Base-by-base conservation (phyloP, 371 early-diverging fungal genomes). In the Cokeromyces recurvatus region DNA sequence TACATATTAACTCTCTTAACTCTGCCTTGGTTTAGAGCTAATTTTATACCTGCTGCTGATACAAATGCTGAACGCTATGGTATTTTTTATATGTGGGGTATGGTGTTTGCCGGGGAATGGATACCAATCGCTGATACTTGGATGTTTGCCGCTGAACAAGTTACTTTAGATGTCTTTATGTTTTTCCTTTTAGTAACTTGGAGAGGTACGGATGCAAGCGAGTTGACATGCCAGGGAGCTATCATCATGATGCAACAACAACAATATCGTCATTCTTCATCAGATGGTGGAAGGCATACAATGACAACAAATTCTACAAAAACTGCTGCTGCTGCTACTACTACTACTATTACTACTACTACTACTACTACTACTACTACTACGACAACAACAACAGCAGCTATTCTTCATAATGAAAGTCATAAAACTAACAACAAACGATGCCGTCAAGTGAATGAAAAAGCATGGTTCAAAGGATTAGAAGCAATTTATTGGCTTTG, bases 41-140 rank as follows among this genome's bases (percentile, higher is more conserved):
- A 77, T 10, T 75, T 81, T 48, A 68, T 81, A n/a, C 81, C 81
- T 0, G 67, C 77, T 1, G 80, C 63, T 12, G 51, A 56, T 6
- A 46, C 46, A 2, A 47, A 61, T 7, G 51, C 63, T 3, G 71
- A 71, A 27, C 64, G 75, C 2, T 67, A 62, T 20, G 81, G 81
- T 3, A 70, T 59, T 12, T 80, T 85, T 48, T 82, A 81, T 53
- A 49, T 82, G 21, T 82, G 74, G 56, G 85, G 86, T 2, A 65
- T 88, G 15, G 35, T 46, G 17, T 52, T 65, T 57, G 62, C 48
- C 0, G 65, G 75, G 2, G 80, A 77, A n/a, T 92, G 91, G 90
- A 64, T 84, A 0, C 92, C 93, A 0, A 64, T 89, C 44, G 70
- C 81, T 19, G 93, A 92, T 55, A 89, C 92, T 1, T 92, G 88